Evolutionary conservation across 768 basidiomycete species (phyloP), one percentile per base, ranked within the genome.

Genomic region (Naganishia friedmannii): DNA sequence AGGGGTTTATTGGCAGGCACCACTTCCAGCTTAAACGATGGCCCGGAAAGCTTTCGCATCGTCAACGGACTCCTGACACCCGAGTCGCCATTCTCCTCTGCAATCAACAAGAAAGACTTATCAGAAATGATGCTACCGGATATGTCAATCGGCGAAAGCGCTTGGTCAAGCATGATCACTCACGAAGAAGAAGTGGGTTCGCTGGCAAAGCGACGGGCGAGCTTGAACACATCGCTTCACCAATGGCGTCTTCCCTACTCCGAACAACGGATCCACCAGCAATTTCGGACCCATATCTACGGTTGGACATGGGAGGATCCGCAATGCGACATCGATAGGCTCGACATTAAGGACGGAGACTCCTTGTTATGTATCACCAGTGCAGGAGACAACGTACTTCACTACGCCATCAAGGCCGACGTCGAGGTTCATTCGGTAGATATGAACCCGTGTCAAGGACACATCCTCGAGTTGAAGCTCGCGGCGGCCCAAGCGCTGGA

Each of bases 341-440:
- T 91, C 6, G 76, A 86, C 19, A 78, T 91, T 68, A 84, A 85
- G 23, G 78, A 81, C 42, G 84, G 88, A 15, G 90, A 91, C 80
- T 84, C 86, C 0, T 84, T 91, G 76, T 83, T 91, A 15, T 86
- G 87, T 21, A 90, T 91, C 74, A 90, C 89, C 0, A 87, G 86
- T 63, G 90, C 89, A 2, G 90, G 90, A 0, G 90, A 90, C 79
- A 91, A 91, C 77, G 88, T 89, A 2, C 82, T 91, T 42, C 89
- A 90, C 77, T 91, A 91, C 72, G 89, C 89, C 9, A 87, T 89
- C 68, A 84, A 84, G n/a, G 87, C 86, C 1, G 78, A 83, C 34
- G 88, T 88, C 2, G 83, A 85, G 67, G 87, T 89, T 32, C 88
- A 89, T 70, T 86, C 86, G 65, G 89, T 90, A 67, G 89, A 90